Evolutionary conservation across 2,329 filamentous ascomycete species (phyloP).

Genomic region (Celoporthe dispersa): DNA sequence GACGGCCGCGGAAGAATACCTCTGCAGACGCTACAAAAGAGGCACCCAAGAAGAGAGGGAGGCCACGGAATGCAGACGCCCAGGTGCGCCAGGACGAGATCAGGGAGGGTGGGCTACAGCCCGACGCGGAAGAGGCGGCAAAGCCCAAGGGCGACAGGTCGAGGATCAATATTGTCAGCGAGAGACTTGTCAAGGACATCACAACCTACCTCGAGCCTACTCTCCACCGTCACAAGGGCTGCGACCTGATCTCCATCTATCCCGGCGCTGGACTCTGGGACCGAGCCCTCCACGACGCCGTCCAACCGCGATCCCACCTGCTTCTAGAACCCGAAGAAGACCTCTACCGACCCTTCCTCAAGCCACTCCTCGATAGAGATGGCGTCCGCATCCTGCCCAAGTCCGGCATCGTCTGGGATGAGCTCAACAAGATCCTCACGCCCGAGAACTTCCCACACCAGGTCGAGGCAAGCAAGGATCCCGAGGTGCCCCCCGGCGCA

Average conservation of each 20-base stretch:
- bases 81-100: not conserved
- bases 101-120: not conserved
- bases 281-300: slow-evolving; percentile 70
- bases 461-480: slow-evolving; percentile 41
- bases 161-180: slow-evolving; percentile 58
- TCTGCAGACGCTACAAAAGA: too few relatives aligned
- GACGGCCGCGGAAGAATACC: not conserved
- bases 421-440: slow-evolving; percentile 59
- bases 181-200: slow-evolving; percentile 61
- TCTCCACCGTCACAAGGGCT: slow-evolving; percentile 72
- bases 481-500: slow-evolving; percentile 49
- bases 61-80: not conserved
- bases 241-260: slow-evolving; percentile 86
- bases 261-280: slow-evolving; percentile 83
- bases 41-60: not conserved
- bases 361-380: slow-evolving; percentile 56
- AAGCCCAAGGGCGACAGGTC: slow-evolving; percentile 40
- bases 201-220: slow-evolving; percentile 70
- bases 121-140: not conserved
- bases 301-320: slow-evolving; percentile 82
- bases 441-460: slow-evolving; percentile 61
- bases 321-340: slow-evolving; percentile 74
- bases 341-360: slow-evolving; percentile 64
- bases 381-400: slow-evolving; percentile 57
- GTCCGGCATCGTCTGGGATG: slow-evolving; percentile 63